Evolutionary conservation across 2,329 filamentous ascomycete species (phyloP).

Genomic region (Exserohilum rostratum): DNA sequence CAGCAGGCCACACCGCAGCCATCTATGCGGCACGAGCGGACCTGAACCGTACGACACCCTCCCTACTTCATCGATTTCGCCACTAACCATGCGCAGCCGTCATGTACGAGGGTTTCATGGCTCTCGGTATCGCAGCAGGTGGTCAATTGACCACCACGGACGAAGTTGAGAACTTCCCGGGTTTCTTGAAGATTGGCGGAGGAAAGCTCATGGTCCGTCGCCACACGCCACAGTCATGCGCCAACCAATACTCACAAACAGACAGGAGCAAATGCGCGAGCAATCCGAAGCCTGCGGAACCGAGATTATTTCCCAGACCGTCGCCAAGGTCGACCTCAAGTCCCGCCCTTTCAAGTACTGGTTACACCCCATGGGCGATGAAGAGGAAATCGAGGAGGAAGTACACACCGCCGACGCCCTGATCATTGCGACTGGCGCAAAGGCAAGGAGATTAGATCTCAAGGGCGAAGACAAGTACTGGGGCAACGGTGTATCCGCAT

Average conservation of each 20-base stretch:
- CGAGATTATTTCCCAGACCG: conserved; percentile 89
- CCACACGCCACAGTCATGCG: background rate
- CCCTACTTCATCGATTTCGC: no score
- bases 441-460: conserved; percentile 81
- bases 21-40: conserved; percentile 95
- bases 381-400: conserved; percentile 71
- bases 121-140: conserved; percentile 93
- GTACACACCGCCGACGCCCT: conserved; percentile 86
- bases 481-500: conserved; percentile 95
- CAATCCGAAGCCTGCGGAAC: conserved; percentile 94
- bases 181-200: conserved; percentile 90
- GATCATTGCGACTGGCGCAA: conserved; percentile 95
- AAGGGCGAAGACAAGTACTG: conserved; percentile 93
- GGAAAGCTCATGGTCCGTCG: conserved; percentile 76
- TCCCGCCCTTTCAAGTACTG: conserved; percentile 91
- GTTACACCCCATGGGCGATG: conserved; percentile 75
- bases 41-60: conserved; percentile 71
- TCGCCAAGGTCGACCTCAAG: conserved; percentile 80
- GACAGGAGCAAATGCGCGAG: conserved; percentile 81
- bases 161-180: conserved; percentile 97
- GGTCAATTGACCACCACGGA: conserved; percentile 98
- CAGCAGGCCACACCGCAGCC: conserved; percentile 95
- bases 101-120: conserved; percentile 97
- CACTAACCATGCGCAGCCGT: conserved; percentile 64
- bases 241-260: conserved; percentile 17